A percentile compares a stretch with the other conserved stretches of the same genome.
Evolutionary conservation across 768 basidiomycete species (phyloP).

Genomic region (Cystobasidium tubakii): DNA sequence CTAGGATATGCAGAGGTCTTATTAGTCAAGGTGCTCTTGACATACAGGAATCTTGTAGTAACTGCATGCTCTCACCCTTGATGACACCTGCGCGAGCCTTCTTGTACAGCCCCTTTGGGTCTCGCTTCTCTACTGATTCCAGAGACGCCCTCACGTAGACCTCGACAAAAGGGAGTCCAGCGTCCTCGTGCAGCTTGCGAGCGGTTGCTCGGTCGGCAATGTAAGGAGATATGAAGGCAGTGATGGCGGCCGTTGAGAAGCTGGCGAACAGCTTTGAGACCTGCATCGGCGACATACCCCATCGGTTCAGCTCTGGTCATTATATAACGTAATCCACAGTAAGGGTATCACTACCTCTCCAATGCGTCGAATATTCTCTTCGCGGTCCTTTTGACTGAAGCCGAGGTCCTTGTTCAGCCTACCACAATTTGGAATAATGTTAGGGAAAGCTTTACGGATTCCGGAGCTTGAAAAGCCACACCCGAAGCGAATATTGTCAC

Average conservation of each 20-base stretch:
- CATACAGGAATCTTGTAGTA: too few relatives aligned
- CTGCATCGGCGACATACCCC: slow-evolving; percentile 52
- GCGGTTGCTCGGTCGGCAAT: slow-evolving; percentile 74
- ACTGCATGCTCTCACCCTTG: slow-evolving; percentile 68
- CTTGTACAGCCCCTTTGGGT: slow-evolving; percentile 96
- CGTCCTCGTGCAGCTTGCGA: slow-evolving; percentile 69
- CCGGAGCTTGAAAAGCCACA: too few relatives aligned
- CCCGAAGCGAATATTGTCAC: too few relatives aligned
- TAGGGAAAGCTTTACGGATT: too few relatives aligned
- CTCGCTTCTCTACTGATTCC: slow-evolving; percentile 75
- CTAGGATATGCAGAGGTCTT: slow-evolving; percentile 54
- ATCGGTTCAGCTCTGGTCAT: neutral
- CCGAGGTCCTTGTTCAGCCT: slow-evolving; percentile 95
- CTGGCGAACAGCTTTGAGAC: slow-evolving; percentile 92
- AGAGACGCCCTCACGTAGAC: slow-evolving; percentile 92
- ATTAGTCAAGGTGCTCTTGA: too few relatives aligned
- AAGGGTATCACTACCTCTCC: slow-evolving; percentile 86
- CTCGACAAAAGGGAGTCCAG: slow-evolving; percentile 76
- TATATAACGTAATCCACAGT: too few relatives aligned
- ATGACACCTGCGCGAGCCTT: slow-evolving; percentile 93
- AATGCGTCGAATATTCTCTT: slow-evolving; percentile 92
- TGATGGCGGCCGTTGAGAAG: slow-evolving; percentile 74
- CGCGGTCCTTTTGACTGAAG: slow-evolving; percentile 82
- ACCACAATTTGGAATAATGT: too few relatives aligned
- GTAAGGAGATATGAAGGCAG: slow-evolving; percentile 99